Evolutionary conservation across 257 asterid genomes (phyloP), one percentile per base, ranked within the genome.

Genomic region (Petunia secreta): DNA sequence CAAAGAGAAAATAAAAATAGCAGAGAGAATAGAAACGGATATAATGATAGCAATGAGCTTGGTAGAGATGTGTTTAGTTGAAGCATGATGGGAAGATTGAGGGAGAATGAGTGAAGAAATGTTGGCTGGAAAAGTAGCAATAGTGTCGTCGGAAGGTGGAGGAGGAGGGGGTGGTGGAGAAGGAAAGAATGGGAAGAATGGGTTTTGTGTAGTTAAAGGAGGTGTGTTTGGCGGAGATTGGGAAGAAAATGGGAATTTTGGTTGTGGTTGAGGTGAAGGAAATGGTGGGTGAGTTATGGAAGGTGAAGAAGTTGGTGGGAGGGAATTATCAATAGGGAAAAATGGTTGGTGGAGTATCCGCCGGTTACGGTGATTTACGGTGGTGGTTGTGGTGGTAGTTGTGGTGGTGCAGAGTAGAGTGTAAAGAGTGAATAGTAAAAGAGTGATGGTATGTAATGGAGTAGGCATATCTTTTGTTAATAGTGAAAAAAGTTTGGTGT

Each of bases 41-140:
- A 89, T 83, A 16, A 90, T 78, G 79, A 94, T 84, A 1, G 89
- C 88, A 10, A 94, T 75, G 88, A 90, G 90, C 69, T 89, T 93
- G 15, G 14, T 82, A 1, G 87, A 85, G 67, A 86, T 73, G 80
- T 91, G 89, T 71, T 81, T 87, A 79, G 77, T 85, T 52, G 92
- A 59, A 82, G 25, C 25, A 25, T 90, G 78, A 10, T 85, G 68
- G 79, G 94, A 53, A 34, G 96, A 75, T 8, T 59, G 88, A 3
- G 97, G 98, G 77, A 90, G 87, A 79, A 89, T 90, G 80, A 92
- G 90, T 81, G 97, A 92, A 76, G 98, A 94, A 80, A 94, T 89
- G 75, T 94, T 94, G 80, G 98, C 97, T 37, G 98, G 97, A 52
- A 91, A 88, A 1, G 94, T 86, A 58, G 90, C 80, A 58, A 25